phyloP scores from a whole-genome alignment of 2,329 filamentous ascomycete species.

The Alternaria conjuncta region DNA sequence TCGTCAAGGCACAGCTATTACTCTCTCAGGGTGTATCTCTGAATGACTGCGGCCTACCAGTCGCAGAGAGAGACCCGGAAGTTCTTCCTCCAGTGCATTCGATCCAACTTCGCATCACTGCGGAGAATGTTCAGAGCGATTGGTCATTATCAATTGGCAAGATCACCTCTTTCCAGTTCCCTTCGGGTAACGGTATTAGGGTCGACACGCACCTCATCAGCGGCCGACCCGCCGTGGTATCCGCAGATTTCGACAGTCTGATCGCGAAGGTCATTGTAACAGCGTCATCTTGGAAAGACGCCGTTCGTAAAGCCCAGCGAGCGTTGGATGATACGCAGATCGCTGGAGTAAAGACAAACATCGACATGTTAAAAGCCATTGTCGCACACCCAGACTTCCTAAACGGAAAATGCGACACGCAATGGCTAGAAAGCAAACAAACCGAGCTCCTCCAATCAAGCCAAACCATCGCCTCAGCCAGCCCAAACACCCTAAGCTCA shows the following conservation, averaged over 20 bases:
- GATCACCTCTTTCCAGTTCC: slow-evolving; percentile 61
- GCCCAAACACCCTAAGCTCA: neutral
- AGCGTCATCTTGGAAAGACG: slow-evolving; percentile 59
- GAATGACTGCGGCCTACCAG: slow-evolving; percentile 42
- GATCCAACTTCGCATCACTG: slow-evolving; percentile 64
- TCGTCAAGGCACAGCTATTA: slow-evolving; percentile 62
- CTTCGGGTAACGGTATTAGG: slow-evolving; percentile 63
- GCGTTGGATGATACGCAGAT: slow-evolving; percentile 64
- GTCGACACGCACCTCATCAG: slow-evolving; percentile 63
- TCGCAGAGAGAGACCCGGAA: slow-evolving; percentile 35
- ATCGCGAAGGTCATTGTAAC: slow-evolving; percentile 67
- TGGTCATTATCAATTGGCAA: slow-evolving; percentile 68
- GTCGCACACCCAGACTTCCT: slow-evolving; percentile 59
- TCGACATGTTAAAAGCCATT: slow-evolving; percentile 62
- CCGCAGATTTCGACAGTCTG: slow-evolving; percentile 65
- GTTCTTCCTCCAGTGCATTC: slow-evolving; percentile 52
- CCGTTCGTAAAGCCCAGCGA: slow-evolving; percentile 60
- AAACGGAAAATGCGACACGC: slow-evolving; percentile 58
- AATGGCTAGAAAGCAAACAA: slow-evolving; percentile 64
- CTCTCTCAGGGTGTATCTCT: slow-evolving; percentile 60
- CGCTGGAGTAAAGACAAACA: slow-evolving; percentile 65
- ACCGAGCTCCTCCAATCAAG: slow-evolving; percentile 46
- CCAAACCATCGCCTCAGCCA: slow-evolving; percentile 6
- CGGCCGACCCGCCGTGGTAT: slow-evolving; percentile 53
- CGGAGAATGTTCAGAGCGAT: slow-evolving; percentile 60